Evolutionary conservation across 2,329 filamentous ascomycete species (phyloP).

Genomic region (Rhexocercosporidium sp.): DNA sequence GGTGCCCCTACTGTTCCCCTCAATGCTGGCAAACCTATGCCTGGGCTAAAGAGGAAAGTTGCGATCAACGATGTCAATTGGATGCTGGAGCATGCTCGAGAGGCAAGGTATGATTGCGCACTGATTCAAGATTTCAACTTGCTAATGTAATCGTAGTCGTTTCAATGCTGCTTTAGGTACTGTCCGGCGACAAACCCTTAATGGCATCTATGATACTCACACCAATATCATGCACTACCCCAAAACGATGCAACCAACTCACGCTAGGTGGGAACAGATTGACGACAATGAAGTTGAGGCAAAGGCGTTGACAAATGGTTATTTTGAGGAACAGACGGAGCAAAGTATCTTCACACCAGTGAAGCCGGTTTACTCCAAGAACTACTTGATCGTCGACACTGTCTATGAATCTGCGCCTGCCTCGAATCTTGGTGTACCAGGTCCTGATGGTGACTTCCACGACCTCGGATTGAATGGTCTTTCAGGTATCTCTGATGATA

Average conservation of each 20-base stretch:
- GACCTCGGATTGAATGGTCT: slow-evolving; percentile 62
- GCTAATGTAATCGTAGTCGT: slow-evolving; percentile 57
- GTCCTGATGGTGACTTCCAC: slow-evolving; percentile 56
- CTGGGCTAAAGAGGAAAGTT: slow-evolving; percentile 82
- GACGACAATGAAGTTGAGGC: slow-evolving; percentile 43
- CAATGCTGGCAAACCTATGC: slow-evolving; percentile 72
- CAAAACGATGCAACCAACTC: slow-evolving; percentile 85
- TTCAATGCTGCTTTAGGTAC: slow-evolving; percentile 81
- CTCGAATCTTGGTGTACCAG: slow-evolving; percentile 59
- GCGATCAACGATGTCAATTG: slow-evolving; percentile 93
- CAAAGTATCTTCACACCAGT: slow-evolving; percentile 57
- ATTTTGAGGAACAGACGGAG: slow-evolving; percentile 20
- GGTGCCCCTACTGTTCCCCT: slow-evolving; percentile 77
- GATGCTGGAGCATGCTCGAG: slow-evolving; percentile 93
- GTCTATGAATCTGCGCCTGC: slow-evolving; percentile 62
- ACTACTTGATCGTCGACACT: slow-evolving; percentile 67
- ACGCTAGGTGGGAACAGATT: slow-evolving; percentile 80
- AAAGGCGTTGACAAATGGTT: slow-evolving; percentile 26
- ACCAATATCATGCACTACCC: slow-evolving; percentile 93
- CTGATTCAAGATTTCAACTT: neutral
- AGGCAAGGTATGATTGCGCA: slow-evolving; percentile 72
- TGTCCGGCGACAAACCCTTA: slow-evolving; percentile 66
- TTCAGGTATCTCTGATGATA: slow-evolving; percentile 66
- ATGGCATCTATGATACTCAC: slow-evolving; percentile 90
- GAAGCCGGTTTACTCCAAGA: slow-evolving; percentile 61